Conservation (phyloP, 257 asterid genomes). For the Verbascum thapsus region DNA sequence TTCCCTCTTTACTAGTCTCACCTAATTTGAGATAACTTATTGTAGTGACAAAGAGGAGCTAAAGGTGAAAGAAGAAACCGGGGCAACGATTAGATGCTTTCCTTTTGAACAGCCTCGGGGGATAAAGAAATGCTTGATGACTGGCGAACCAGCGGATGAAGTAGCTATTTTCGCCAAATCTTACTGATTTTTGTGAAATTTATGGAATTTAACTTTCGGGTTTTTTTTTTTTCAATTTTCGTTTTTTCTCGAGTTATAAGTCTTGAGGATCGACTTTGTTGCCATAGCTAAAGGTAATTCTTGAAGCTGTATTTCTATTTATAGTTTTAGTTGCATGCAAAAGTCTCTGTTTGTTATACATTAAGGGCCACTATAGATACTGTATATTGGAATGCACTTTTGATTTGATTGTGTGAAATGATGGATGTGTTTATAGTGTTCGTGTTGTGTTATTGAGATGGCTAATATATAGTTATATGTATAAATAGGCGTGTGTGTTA, state of each 20-base stretch:
- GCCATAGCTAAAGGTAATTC: too few relatives aligned
- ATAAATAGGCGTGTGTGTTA: too few relatives aligned
- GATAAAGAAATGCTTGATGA: conserved; percentile 78
- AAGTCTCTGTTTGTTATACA: conserved; percentile 18
- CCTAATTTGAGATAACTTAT: conserved; percentile 24
- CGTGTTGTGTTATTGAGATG: too few relatives aligned
- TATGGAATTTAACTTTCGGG: too few relatives aligned
- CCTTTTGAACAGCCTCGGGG: conserved; percentile 92
- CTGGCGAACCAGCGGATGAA: conserved; percentile 83
- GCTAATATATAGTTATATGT: too few relatives aligned
- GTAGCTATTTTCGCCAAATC: conserved; percentile 96
- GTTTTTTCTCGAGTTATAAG: neutral
- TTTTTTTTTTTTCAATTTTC: neutral
- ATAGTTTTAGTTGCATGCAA: conserved; percentile 21
- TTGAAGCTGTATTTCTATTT: neutral
- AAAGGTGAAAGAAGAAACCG: conserved; percentile 92
- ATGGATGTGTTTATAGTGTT: too few relatives aligned
- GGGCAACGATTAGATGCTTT: conserved; percentile 92
- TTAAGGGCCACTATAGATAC: conserved; percentile 12
- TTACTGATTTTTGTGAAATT: too few relatives aligned
- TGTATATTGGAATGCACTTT: conserved; percentile 20
- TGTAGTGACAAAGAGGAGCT: conserved; percentile 73
- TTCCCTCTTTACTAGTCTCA: neutral
- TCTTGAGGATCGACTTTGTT: conserved; percentile 3
- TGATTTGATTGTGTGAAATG: too few relatives aligned